A percentile compares a stretch with the other conserved stretches of the same genome.
Conservation (phyloP, 2,329 filamentous ascomycete species). For the Diaporthe australafricana region DNA sequence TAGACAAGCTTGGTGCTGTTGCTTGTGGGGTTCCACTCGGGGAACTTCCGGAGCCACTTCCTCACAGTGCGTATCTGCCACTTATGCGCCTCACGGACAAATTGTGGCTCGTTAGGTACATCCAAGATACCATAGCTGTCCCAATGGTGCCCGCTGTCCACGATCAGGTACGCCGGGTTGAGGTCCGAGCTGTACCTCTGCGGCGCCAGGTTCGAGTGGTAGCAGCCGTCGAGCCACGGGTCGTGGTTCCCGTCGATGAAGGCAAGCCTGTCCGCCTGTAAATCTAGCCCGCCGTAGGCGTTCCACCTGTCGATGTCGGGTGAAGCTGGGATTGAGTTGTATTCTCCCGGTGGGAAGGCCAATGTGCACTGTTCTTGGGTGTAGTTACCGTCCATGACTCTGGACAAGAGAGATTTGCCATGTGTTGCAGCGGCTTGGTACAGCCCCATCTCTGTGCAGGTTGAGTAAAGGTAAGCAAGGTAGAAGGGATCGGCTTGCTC, state of each 20-base stretch:
- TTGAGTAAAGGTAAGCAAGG: slow-evolving; percentile 63
- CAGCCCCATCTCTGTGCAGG: slow-evolving; percentile 59
- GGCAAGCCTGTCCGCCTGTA: slow-evolving; percentile 59
- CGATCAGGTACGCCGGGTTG: slow-evolving; percentile 61
- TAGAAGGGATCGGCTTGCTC: slow-evolving; percentile 52
- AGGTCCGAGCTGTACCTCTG: slow-evolving; percentile 52
- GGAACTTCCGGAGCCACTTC: slow-evolving; percentile 54
- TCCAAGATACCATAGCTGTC: slow-evolving; percentile 55
- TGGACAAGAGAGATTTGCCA: slow-evolving; percentile 59
- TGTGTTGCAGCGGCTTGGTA: slow-evolving; percentile 59
- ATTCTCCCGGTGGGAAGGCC: slow-evolving; percentile 60
- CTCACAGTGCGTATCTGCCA: slow-evolving; percentile 64
- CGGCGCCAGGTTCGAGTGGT: slow-evolving; percentile 57
- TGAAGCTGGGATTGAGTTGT: slow-evolving; percentile 56
- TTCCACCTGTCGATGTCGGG: slow-evolving; percentile 57
- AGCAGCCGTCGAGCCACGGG: slow-evolving; percentile 64
- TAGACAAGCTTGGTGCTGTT: neutral
- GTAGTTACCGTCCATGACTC: slow-evolving; percentile 59
- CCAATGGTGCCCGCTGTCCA: slow-evolving; percentile 64
- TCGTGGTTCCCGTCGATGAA: slow-evolving; percentile 64
- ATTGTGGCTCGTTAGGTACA: slow-evolving; percentile 59
- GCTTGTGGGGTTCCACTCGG: slow-evolving; percentile 39
- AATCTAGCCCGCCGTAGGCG: slow-evolving; percentile 58
- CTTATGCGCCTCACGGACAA: slow-evolving; percentile 60
- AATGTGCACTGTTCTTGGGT: slow-evolving; percentile 68